These are phyloP conservation scores for Crithidia thermophila DNA, from an alignment of 208 protist genomes.

Conservation along the genomic window DNA sequence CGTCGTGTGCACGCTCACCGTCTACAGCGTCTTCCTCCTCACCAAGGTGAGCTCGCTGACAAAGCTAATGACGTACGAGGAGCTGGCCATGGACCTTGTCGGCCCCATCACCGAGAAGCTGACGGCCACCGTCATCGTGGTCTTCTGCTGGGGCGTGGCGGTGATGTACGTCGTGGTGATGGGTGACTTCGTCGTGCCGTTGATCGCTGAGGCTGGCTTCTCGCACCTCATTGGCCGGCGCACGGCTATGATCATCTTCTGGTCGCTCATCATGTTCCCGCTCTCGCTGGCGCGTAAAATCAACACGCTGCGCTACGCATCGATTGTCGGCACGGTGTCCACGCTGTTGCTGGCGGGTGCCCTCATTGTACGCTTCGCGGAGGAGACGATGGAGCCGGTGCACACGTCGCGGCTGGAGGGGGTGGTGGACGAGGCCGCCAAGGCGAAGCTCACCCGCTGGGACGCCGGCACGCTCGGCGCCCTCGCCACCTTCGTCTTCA, in stretches of 20 bases:
- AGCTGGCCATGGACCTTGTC: constrained; percentile 57
- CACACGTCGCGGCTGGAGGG: background rate
- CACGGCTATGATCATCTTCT: constrained; percentile 67
- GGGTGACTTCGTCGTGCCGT: constrained; percentile 73
- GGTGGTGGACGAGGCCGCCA: background rate
- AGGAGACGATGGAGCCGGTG: constrained; percentile 8
- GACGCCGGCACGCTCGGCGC: constrained; percentile 43
- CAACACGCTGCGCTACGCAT: constrained; percentile 79
- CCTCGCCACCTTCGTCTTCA: constrained; percentile 76
- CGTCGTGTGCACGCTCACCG: constrained; percentile 48
- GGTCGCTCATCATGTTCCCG: constrained; percentile 82
- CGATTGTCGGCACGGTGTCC: constrained; percentile 63
- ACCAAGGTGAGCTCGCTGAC: constrained; percentile 60
- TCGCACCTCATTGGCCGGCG: constrained; percentile 38
- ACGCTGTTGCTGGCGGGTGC: constrained; percentile 60
- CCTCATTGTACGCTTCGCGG: constrained; percentile 31
- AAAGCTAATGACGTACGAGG: constrained; percentile 68
- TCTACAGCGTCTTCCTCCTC: constrained; percentile 82
- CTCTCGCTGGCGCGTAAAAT: constrained; percentile 66
- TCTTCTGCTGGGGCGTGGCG: constrained; percentile 84
- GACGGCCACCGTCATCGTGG: constrained; percentile 55
- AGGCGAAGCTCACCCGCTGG: constrained; percentile 29
- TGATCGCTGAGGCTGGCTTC: constrained; percentile 42
- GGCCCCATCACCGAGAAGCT: constrained; percentile 58
- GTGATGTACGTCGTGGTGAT: constrained; percentile 89